Evolutionary conservation across 2,329 filamentous ascomycete genomes (phyloP).

Genomic region (Alternaria novae-zelandiae): DNA sequence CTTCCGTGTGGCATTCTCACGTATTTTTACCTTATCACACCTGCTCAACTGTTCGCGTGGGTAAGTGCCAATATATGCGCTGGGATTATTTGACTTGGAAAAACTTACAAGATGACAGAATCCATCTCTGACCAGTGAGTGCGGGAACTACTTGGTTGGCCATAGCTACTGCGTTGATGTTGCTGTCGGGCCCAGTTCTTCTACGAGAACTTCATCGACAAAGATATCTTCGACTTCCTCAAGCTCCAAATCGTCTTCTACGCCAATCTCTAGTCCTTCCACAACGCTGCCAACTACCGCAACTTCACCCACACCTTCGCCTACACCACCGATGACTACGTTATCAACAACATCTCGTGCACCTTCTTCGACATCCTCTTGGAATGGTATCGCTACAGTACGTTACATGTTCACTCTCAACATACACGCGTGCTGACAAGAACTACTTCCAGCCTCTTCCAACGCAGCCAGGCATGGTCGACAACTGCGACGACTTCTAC

Average conservation of each 20-base stretch:
- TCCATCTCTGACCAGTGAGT: background rate
- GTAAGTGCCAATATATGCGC: background rate
- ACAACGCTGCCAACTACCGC: background rate
- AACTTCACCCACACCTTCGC: background rate
- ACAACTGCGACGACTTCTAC: too few relatives aligned
- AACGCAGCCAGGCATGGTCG: too few relatives aligned
- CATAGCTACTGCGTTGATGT: background rate
- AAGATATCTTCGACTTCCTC: background rate
- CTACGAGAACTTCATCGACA: rapidly evolving
- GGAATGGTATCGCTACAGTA: background rate
- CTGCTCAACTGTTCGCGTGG: background rate
- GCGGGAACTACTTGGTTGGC: background rate
- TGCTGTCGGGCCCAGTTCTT: background rate
- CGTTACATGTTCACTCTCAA: too few relatives aligned
- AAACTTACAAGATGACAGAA: background rate
- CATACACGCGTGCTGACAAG: too few relatives aligned
- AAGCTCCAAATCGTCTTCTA: background rate
- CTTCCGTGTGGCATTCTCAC: background rate
- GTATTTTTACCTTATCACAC: background rate
- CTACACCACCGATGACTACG: background rate
- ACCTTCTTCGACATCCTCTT: background rate
- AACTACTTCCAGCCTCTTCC: too few relatives aligned
- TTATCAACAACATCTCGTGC: background rate
- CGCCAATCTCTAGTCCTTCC: background rate
- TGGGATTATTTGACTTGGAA: background rate